phyloP scores from a whole-genome alignment of 139 green algal species.

The Astrephomene gubernaculifera region DNA sequence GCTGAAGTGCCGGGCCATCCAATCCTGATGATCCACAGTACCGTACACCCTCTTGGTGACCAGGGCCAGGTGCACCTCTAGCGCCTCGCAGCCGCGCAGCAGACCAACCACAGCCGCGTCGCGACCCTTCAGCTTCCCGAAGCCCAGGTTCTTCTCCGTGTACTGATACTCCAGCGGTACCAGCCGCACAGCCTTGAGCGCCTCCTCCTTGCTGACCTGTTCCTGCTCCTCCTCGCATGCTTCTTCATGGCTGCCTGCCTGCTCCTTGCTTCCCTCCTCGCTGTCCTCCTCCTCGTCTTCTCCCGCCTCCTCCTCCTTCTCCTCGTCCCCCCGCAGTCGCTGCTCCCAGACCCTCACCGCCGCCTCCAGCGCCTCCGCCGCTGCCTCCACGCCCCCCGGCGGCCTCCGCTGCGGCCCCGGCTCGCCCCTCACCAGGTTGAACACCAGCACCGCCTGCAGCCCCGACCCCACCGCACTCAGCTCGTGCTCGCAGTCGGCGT shows the following conservation, averaged over 20 bases:
- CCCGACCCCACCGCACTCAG: slow-evolving; percentile 15
- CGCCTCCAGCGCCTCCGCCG: background rate
- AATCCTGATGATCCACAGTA: too few species aligned
- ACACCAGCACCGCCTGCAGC: slow-evolving; percentile 29
- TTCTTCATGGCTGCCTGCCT: background rate
- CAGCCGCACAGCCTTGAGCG: background rate
- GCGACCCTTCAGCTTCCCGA: slow-evolving; percentile 32
- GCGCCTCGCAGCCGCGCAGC: background rate
- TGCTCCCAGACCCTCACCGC: background rate
- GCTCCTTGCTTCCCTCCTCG: background rate
- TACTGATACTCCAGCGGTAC: slow-evolving; percentile 15
- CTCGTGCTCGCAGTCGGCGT: slow-evolving; percentile 51
- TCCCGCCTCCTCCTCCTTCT: background rate
- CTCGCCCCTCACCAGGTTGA: slow-evolving; percentile 28
- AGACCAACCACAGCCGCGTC: background rate
- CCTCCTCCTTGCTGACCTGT: background rate
- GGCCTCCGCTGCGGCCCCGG: background rate
- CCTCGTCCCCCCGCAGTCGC: background rate
- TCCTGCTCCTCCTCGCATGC: background rate
- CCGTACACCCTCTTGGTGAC: slow-evolving; percentile 23
- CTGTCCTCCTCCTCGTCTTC: background rate
- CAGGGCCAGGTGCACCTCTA: slow-evolving; percentile 46
- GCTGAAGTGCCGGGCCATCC: too few species aligned
- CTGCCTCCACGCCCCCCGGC: background rate
- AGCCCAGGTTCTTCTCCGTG: slow-evolving; percentile 36